Conservation (phyloP, 108 stramenopile genomes). For the Skeletonema menzelii region DNA sequence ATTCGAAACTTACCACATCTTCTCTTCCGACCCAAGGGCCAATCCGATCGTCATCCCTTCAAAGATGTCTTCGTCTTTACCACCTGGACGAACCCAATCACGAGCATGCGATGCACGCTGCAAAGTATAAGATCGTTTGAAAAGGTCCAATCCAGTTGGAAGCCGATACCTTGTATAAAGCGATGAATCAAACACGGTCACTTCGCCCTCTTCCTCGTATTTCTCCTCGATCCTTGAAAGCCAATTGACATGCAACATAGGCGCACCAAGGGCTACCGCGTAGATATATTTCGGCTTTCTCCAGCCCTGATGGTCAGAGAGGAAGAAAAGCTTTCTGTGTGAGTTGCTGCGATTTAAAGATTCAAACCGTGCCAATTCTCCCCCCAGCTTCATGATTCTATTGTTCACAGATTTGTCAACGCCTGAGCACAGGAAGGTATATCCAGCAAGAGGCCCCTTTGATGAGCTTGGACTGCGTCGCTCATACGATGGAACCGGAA, state of each 20-base stretch:
- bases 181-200: constrained; percentile 30
- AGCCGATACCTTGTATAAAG: constrained; percentile 35
- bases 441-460: constrained; percentile 13
- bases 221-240: constrained; percentile 28
- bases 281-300: constrained; percentile 39
- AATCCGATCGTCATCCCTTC: constrained; percentile 41
- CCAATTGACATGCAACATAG: constrained; percentile 42
- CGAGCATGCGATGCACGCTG: constrained; percentile 44
- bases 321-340: constrained; percentile 14
- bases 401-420: constrained; percentile 6
- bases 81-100: constrained; percentile 37
- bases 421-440: neutral
- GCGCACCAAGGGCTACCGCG: constrained; percentile 36
- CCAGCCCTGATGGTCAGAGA: constrained; percentile 16
- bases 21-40: constrained; percentile 21
- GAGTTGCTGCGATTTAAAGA: constrained; percentile 1
- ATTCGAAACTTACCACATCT: constrained; percentile 21
- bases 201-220: constrained; percentile 10
- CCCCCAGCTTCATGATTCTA: constrained; percentile 25
- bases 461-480: constrained; percentile 10
- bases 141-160: constrained; percentile 38
- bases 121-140: constrained; percentile 16
- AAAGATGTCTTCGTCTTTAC: constrained; percentile 18
- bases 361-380: neutral
- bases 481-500: constrained; percentile 1